A percentile compares a stretch with the other conserved stretches of the same genome.
phyloP scores from a whole-genome alignment of 257 asterid species.

The Echium plantagineum region DNA sequence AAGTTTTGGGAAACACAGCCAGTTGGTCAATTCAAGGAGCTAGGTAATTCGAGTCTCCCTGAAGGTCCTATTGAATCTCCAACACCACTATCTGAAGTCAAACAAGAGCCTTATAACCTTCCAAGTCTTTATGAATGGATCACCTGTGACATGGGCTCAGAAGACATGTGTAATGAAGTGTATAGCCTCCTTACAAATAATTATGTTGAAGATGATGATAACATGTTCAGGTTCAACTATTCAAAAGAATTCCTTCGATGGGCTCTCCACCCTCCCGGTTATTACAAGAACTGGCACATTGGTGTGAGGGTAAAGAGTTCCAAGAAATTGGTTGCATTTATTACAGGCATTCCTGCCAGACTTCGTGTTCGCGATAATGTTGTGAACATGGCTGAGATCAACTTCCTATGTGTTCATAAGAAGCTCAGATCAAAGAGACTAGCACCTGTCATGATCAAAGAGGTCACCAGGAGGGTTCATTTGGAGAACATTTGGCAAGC shows the following conservation, averaged over 20 bases:
- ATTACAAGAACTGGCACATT: conserved; percentile 35
- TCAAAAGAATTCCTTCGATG: conserved; percentile 44
- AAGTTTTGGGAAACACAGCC: conserved; percentile 57
- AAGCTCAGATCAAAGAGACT: conserved; percentile 47
- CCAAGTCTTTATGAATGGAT: conserved; percentile 44
- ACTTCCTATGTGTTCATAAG: conserved; percentile 48
- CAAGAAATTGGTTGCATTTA: conserved; percentile 38
- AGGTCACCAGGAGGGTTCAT: conserved; percentile 41
- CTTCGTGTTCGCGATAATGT: conserved; percentile 30
- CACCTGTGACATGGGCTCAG: conserved; percentile 35
- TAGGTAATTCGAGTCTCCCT: conserved; percentile 29
- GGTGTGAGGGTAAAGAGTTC: conserved; percentile 43
- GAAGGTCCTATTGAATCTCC: conserved; percentile 49
- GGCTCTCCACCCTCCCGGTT: conserved; percentile 46
- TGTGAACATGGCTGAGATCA: conserved; percentile 40
- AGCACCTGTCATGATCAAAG: conserved; percentile 48
- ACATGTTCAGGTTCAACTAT: conserved; percentile 46
- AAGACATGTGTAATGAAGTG: conserved; percentile 42
- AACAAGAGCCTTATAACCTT: conserved; percentile 48
- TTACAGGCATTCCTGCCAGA: conserved; percentile 35
- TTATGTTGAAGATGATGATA: conserved; percentile 48
- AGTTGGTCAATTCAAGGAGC: conserved; percentile 44
- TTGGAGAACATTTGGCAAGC: conserved; percentile 52
- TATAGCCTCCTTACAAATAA: conserved; percentile 30
- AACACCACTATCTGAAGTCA: conserved; percentile 34